Percentiles rank a stretch among this genome's conserved stretches.
These are phyloP conservation scores for Daedaleopsis nitida DNA, from an alignment of 768 basidiomycete species.

Conservation along the genomic window DNA sequence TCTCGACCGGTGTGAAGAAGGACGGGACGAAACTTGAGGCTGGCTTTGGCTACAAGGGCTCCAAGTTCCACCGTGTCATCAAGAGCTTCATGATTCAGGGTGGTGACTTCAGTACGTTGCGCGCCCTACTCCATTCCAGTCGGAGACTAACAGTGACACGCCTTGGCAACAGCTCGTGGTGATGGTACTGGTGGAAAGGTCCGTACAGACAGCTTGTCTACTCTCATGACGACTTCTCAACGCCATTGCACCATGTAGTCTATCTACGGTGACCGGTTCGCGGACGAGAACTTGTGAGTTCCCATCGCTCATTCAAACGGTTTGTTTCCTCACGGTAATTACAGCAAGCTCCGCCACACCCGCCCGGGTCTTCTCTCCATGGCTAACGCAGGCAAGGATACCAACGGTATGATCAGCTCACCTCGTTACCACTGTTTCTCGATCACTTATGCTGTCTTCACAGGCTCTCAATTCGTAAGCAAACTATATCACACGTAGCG, in stretches of 20 bases:
- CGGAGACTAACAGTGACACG: constrained; percentile 14
- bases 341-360: constrained; percentile 93
- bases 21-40: constrained; percentile 66
- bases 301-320: neutral
- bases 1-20: constrained; percentile 82
- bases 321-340: neutral
- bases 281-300: constrained; percentile 93
- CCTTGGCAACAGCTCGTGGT: constrained; percentile 58
- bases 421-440: constrained; percentile 9
- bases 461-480: constrained; percentile 86
- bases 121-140: neutral
- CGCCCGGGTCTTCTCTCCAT: constrained; percentile 87
- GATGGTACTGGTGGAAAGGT: constrained; percentile 94
- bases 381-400: constrained; percentile 93
- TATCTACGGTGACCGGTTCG: constrained; percentile 88
- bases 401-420: constrained; percentile 65
- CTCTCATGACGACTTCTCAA: neutral
- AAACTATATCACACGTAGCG: neutral
- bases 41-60: constrained; percentile 92
- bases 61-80: constrained; percentile 96
- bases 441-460: neutral
- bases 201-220: constrained; percentile 9
- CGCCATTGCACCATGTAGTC: constrained; percentile 46
- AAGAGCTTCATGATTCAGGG: constrained; percentile 98
- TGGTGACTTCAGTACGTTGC: constrained; percentile 89